Base-by-base conservation (phyloP, 176 grass and related monocot species). In the Carex pumila region DNA sequence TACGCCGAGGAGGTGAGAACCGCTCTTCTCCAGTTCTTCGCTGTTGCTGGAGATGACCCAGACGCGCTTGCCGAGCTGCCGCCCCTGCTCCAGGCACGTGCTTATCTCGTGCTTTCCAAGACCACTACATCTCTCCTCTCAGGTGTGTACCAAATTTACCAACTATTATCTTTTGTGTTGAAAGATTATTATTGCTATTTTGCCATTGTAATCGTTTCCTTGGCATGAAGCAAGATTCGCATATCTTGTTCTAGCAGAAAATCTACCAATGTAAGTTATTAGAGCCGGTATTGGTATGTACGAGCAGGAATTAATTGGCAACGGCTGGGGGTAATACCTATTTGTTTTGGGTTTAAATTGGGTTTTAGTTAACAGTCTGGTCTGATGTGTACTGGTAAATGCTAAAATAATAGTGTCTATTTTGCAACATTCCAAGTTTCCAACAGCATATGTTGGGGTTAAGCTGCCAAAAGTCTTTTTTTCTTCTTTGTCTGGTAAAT, bases 11-110 rank as follows among this genome's bases (percentile, higher is more conserved):
- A 86, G 53, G 87, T 94, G 12, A 82, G 89, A 29, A 79, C 89
- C 71, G 83, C 86, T 60, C 93, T 99, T 83, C 73, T 83, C 65
- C 80, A 95, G 81, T 71, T 95, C 70, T 85, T 93, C 65, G 79
- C 88, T 29, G 30, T 87, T 31, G 89, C 76, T 10, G 57, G 85
- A 53, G 89, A 83, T 41, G 91, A 95, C 54, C 56, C 88, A 62
- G 88, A 93, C 55, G 81, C 87, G 86, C 31, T 99, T 3, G 87
- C 88, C 8, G 93, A 93, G 83, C 87, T 95, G 65, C 96, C 89
- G 0, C 86, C 91, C 7, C 85, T 95, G 37, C 83, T 55, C 47
- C 91, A 91, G 41, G 91, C 93, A 32, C 89, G 91, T 14, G 86
- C 81, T 55, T 95, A 95, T 86, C 89, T 99, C 21, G 85, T 88